Evolutionary conservation across 768 basidiomycete genomes (phyloP), one percentile per base, ranked within the genome.

Genomic region (Pisolithus albus): DNA sequence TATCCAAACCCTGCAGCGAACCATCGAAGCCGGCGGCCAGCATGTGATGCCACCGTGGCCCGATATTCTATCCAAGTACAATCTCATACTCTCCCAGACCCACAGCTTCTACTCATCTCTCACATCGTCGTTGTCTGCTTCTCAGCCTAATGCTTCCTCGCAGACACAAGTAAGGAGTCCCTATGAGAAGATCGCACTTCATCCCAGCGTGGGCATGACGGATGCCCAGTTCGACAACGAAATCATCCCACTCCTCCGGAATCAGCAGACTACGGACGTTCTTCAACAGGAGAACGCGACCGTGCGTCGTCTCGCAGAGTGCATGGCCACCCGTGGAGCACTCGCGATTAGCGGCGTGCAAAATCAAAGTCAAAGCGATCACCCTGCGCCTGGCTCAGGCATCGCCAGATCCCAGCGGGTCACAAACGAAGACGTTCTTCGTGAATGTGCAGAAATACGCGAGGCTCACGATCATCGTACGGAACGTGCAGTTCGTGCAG

Each of bases 41-140:
- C 70, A 69, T 36, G 72, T 63, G n/a, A 88, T 90, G 82, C 82
- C 84, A 3, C 68, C 86, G 7, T 92, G 90, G 90, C 90, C 89
- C 3, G 89, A 92, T 61, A 80, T 92, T 50, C 75, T 92, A 49
- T 82, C 84, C 13, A 91, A 90, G 72, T 92, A 91, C 78, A 90
- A 84, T 58, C 77, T 88, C 56, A 76, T 92, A 24, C 77, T 92
- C 50, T 88, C 87, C 0, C 90, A 92, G 60, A 88, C 87, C 0
- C 86, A 88, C 62, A 85, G 76, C 57, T 82, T 92, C 59, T 84
- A 83, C 41, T 80, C 75, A 47, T 78, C 82, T 0, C 76, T 89
- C 39, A 70, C 78, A 16, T 26, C 61, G 67, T 73, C 51, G 66
- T 72, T 45, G 54, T 72, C 56, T 7, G 51, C 55, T 19, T 55